Base-by-base conservation (phyloP, 768 basidiomycete genomes). In the Lentinula raphanica region DNA sequence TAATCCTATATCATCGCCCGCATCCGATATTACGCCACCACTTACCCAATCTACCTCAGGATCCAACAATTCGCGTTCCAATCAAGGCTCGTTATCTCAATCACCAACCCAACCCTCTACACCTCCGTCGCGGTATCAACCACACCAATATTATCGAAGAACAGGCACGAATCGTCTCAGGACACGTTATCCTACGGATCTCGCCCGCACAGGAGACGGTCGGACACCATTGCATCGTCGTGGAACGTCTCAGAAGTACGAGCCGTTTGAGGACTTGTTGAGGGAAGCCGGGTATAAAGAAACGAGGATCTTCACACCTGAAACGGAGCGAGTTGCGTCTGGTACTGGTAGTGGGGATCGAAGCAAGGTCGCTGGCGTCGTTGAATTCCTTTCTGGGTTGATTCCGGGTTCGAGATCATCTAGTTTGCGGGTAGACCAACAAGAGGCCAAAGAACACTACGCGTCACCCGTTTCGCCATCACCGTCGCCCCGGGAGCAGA, bases 211-310 rank as follows among this genome's bases (percentile, higher is more conserved):
- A 6, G 27, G 46, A 2, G 46, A 48, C 28, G 80, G 83, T 3
- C 83, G 86, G 28, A 86, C 90, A 5, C 90, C 88, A 0, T 73
- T 92, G 13, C 90, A 92, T 67, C 79, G 88, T 23, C 76, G 90
- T 56, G 91, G 91, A 1, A 92, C 83, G 19, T 91, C 90, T 2
- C 83, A 81, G 61, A 90, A 84, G 3, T 94, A 92, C 62, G 92
- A 94, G 63, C 79, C 84, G 5, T 79, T 96, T 19, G 94, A 94
- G 62, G 91, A 94, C 71, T 76, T 97, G 17, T 78, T 97, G 27
- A 78, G 83, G 50, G 89, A 93, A 68, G 92, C 92, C 1, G 94
- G 94, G 1, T 95, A 94, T 77, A 93, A 92, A 69, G 94, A 96
- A 67, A 94, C 92, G 3, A 82, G 93, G 42, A 80, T 97, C 11